Percentiles rank a stretch among this genome's conserved stretches.
These are phyloP conservation scores for Thuidium tamariscinum DNA, from an alignment of 225 moss, liverwort and hornwort genomes.

Conservation along the genomic window DNA sequence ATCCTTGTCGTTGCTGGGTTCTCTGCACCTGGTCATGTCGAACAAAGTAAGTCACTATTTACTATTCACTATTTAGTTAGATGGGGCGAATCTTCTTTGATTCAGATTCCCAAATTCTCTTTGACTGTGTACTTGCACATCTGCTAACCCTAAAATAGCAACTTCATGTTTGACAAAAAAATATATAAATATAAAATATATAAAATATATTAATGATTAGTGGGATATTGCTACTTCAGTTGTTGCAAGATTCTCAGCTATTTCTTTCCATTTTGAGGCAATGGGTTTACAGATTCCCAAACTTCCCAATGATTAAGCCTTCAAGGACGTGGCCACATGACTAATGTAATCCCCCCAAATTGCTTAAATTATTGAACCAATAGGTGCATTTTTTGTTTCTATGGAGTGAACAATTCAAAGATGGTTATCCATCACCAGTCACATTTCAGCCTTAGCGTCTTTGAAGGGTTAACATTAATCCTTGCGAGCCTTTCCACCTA, in stretches of 20 bases:
- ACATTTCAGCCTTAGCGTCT: accelerated
- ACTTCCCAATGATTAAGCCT: not conserved
- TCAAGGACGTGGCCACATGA: not conserved
- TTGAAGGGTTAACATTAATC: not conserved
- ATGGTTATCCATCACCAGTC: not conserved
- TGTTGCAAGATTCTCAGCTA: not conserved
- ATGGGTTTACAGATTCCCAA: too few relatives aligned
- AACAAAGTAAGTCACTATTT: not conserved
- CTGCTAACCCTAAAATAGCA: not conserved
- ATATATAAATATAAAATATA: not conserved
- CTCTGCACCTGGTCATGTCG: not conserved
- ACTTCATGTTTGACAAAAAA: not conserved
- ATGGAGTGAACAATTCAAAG: not conserved
- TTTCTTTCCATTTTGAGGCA: not conserved
- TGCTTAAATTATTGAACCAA: not conserved
- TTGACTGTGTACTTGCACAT: not conserved
- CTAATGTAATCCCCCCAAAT: not conserved
- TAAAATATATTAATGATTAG: not conserved
- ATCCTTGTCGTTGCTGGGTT: not conserved
- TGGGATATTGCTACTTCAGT: not conserved
- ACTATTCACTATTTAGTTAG: not conserved
- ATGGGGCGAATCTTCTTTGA: not conserved
- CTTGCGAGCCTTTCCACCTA: accelerated
- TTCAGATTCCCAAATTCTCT: not conserved
- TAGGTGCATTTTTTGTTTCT: not conserved